These are phyloP conservation scores for Primulina eburnea DNA, from an alignment of 257 asterid species.

Conservation along the genomic window DNA sequence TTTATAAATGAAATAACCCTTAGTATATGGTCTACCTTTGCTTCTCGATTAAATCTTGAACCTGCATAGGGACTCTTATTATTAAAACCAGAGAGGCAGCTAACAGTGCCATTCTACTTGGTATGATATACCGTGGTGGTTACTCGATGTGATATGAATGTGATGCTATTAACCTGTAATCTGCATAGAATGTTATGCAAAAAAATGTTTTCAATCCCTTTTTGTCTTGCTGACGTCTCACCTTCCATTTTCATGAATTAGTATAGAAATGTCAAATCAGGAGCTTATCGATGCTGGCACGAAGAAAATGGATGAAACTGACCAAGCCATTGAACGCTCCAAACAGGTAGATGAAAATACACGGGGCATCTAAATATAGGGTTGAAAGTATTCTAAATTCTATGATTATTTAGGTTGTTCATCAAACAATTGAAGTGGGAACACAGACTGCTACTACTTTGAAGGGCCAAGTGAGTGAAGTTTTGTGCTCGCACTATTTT, in stretches of 20 bases:
- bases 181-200: not conserved
- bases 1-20: not conserved
- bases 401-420: conserved; percentile 69
- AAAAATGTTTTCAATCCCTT: not conserved
- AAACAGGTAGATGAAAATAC: conserved; percentile 61
- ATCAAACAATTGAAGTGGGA: conserved; percentile 95
- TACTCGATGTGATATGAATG: conserved; percentile 2
- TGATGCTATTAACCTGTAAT: conserved; percentile 24
- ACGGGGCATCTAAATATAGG: conserved; percentile 16
- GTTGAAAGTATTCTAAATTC: conserved; percentile 26
- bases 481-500: not conserved
- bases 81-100: not conserved
- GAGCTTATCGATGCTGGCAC: conserved; percentile 80
- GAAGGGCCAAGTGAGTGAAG: conserved; percentile 86
- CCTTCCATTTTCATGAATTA: conserved; percentile 27
- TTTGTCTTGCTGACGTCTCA: conserved; percentile 28
- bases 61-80: not conserved
- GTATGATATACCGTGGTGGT: not conserved
- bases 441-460: conserved; percentile 85
- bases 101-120: conserved; percentile 8
- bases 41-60: not conserved
- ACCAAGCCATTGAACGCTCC: conserved; percentile 98
- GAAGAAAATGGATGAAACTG: conserved; percentile 92
- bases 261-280: conserved; percentile 92
- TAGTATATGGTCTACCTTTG: not conserved